A percentile compares a stretch with the other conserved stretches of the same genome.
phyloP scores from a whole-genome alignment of 331 rosid genomes.

The Prunus yedoensis region DNA sequence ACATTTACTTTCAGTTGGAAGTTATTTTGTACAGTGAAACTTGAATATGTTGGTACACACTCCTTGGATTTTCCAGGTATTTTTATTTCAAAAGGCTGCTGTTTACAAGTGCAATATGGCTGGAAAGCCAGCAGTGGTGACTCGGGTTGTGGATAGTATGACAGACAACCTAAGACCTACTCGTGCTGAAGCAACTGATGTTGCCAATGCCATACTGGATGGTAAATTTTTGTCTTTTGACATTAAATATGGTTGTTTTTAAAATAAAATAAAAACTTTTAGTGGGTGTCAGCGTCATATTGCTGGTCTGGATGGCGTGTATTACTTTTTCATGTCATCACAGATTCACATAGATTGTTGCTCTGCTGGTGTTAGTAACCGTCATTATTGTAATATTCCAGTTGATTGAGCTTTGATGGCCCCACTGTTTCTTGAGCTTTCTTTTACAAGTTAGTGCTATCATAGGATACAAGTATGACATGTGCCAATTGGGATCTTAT shows the following conservation, averaged over 20 bases:
- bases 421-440: slow-evolving; percentile 15
- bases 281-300: slow-evolving; percentile 12
- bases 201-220: slow-evolving; percentile 41
- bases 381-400: not conserved
- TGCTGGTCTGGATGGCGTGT: slow-evolving; percentile 4
- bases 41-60: not conserved
- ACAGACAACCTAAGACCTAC: slow-evolving; percentile 44
- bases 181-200: slow-evolving; percentile 51
- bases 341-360: not conserved
- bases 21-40: not conserved
- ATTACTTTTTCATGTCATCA: not conserved
- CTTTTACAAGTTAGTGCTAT: not conserved
- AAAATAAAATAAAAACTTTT: not conserved
- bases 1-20: not conserved
- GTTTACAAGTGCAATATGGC: slow-evolving; percentile 47
- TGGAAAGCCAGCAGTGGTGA: slow-evolving; percentile 46
- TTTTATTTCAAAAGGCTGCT: slow-evolving; percentile 44
- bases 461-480: slow-evolving; percentile 10
- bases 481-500: slow-evolving; percentile 5
- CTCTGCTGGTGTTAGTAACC: not conserved
- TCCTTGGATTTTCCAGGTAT: slow-evolving; percentile 27
- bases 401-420: not conserved
- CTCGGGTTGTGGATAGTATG: slow-evolving; percentile 51
- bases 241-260: slow-evolving; percentile 7
- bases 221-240: slow-evolving; percentile 21